Percentiles rank a stretch among this genome's conserved stretches.
phyloP scores from a whole-genome alignment of 202 grass and related monocot genomes.

The Setaria italica region DNA sequence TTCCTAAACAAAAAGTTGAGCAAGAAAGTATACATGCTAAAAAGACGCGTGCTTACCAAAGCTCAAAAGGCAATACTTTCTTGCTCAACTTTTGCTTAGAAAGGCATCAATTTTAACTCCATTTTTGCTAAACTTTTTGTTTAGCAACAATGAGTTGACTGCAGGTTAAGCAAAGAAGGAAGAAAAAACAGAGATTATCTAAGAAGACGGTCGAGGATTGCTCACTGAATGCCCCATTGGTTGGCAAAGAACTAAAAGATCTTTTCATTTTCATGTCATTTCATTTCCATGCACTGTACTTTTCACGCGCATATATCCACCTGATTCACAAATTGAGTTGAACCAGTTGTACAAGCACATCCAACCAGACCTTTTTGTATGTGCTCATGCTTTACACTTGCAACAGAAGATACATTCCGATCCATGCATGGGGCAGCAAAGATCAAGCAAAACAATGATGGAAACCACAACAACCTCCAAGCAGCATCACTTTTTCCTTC shows the following conservation, averaged over 20 bases:
- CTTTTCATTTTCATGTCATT: not conserved
- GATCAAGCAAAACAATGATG: constrained; percentile 37
- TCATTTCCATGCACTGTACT: not conserved
- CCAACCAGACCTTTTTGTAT: not conserved
- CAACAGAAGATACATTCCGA: constrained; percentile 34
- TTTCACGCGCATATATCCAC: not conserved
- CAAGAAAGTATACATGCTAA: not conserved
- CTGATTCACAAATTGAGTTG: constrained; percentile 16
- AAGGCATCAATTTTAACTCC: not conserved
- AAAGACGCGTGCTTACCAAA: too few species aligned
- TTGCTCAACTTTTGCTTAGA: not conserved
- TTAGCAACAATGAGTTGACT: not conserved
- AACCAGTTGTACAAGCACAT: not conserved
- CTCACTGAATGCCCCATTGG: not conserved
- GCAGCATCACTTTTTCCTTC: constrained; percentile 7
- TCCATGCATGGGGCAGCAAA: not conserved
- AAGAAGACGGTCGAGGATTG: too few species aligned
- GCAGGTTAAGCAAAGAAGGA: not conserved
- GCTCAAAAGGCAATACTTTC: not conserved
- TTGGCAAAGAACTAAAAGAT: not conserved
- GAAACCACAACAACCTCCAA: not conserved
- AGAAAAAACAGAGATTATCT: not conserved
- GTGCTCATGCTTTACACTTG: constrained; percentile 22
- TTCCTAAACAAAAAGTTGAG: not conserved
- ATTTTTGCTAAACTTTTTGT: not conserved